Evolutionary conservation across 768 basidiomycete species (phyloP).

Genomic region (Lyophyllum shimeji): DNA sequence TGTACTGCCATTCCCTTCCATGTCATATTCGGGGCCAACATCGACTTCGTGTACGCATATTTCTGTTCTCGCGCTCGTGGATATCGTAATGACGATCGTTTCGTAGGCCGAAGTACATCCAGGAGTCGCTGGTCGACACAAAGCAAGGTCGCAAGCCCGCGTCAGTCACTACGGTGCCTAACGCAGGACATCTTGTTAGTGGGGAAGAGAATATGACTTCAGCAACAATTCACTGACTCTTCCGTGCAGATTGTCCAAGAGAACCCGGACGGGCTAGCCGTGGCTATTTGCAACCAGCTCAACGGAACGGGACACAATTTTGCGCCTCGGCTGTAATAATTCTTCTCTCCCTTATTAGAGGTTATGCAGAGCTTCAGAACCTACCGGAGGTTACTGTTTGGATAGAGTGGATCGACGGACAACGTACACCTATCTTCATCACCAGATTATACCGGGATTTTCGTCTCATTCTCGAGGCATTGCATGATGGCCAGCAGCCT

Average conservation of each 20-base stretch:
- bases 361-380: no score
- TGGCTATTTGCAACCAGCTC: conserved; percentile 22
- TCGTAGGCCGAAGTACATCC: conserved; percentile 23
- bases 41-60: conserved; percentile 19
- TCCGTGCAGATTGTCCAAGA: conserved; percentile 28
- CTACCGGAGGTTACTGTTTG: no score
- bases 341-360: background rate
- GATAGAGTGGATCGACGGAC: no score
- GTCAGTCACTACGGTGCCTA: conserved; percentile 23
- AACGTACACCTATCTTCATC: no score
- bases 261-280: conserved; percentile 25
- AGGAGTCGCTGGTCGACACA: conserved; percentile 23
- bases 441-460: no score
- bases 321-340: conserved; percentile 13
- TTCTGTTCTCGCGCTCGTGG: background rate
- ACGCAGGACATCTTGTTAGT: conserved; percentile 30
- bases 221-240: background rate
- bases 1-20: conserved; percentile 17
- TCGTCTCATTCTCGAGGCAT: no score
- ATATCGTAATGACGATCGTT: background rate
- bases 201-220: background rate
- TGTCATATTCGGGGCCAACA: conserved; percentile 16
- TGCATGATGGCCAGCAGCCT: no score
- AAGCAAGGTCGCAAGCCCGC: conserved; percentile 22
- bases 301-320: conserved; percentile 4